phyloP scores from a whole-genome alignment of 1,284 basidiomycete species.

The Cryptococcus sp. region DNA sequence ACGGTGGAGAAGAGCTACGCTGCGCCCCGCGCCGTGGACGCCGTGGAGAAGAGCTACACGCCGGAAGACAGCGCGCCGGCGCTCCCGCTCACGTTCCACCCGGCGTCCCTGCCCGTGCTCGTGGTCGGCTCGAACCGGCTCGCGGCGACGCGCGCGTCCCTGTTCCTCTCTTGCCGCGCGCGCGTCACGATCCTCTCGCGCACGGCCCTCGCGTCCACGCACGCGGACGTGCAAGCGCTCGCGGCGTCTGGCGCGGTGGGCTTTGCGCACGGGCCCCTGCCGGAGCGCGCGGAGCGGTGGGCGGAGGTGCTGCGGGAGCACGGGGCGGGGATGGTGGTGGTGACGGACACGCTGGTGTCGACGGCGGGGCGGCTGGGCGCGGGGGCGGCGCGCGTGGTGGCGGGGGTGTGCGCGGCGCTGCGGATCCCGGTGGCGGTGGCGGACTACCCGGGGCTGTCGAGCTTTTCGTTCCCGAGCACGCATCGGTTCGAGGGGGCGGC shows the following conservation, averaged over 20 bases:
- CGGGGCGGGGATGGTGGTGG: neutral
- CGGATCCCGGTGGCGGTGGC: constrained; percentile 80
- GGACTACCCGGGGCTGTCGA: constrained; percentile 80
- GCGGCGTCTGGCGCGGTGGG: constrained; percentile 58
- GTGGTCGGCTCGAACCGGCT: constrained; percentile 72
- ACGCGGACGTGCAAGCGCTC: constrained; percentile 71
- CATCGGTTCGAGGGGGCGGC: constrained; percentile 65
- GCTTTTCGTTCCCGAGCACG: constrained; percentile 82
- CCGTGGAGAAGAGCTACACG: too few species aligned
- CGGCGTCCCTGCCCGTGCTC: constrained; percentile 56
- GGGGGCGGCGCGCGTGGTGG: constrained; percentile 59
- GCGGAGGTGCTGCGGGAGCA: neutral
- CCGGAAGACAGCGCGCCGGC: too few species aligned
- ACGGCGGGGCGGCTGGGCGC: constrained; percentile 54
- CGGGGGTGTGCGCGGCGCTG: constrained; percentile 56
- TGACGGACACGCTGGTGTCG: constrained; percentile 55
- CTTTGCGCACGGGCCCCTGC: constrained; percentile 39
- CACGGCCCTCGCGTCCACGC: constrained; percentile 51
- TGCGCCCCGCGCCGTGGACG: too few species aligned
- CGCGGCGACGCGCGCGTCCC: constrained; percentile 74
- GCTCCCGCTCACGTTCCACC: constrained; percentile 71
- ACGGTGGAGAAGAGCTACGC: too few species aligned
- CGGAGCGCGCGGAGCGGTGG: constrained; percentile 33
- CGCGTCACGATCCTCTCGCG: constrained; percentile 61
- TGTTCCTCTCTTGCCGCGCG: constrained; percentile 78